Evolutionary conservation across 495 filamentous ascomycete genomes (phyloP), one percentile per base, ranked within the genome.

Genomic region (Xylaria bambusicola): DNA sequence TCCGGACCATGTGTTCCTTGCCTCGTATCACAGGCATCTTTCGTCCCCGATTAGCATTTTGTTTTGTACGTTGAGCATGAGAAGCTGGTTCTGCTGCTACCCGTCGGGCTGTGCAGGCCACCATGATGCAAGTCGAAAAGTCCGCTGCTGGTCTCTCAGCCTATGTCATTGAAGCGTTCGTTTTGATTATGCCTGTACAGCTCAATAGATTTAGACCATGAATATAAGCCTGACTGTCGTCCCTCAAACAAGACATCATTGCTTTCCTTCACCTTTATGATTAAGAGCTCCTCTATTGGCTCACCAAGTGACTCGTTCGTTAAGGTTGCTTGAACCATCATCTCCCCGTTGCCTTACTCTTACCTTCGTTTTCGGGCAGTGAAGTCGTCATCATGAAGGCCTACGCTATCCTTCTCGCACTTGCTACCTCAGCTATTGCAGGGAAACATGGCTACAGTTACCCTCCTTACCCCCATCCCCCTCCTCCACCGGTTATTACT

Each of bases 261-360:
- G 7, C 20, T 35, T 40, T 29, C 20, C 26, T 40, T 29, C 13
- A 41, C 18, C 47, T 35, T 21, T 38, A 13, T 31, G 33, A 29
- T 20, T 31, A 40, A 40, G 47, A 38, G 41, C 49, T 47, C 46
- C 36, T 18, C 17, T 8, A 33, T 31, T 35, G 7, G 38, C 36
- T 26, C 21, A 50, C 51, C 56, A 64, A 73, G 73, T 77, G 71
- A 74, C 73, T 75, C 75, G 58, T 77, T 80, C 76, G 74, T 68
- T 77, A 75, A 76, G 73, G 74, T 73, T 77, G 71, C 73, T 73
- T 60, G 49, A 40, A 36, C 69, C 62, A 73, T 49, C 62, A 67
- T 52, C 56, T 70, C 69, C 57, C 65, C 52, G 17, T 15, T 44
- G 49, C 45, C 55, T 62, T 47, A 20, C 17, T 47, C 38, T 56